Evolutionary conservation across 176 grass and related monocot species (phyloP).

Genomic region (Zoysia japonica): DNA sequence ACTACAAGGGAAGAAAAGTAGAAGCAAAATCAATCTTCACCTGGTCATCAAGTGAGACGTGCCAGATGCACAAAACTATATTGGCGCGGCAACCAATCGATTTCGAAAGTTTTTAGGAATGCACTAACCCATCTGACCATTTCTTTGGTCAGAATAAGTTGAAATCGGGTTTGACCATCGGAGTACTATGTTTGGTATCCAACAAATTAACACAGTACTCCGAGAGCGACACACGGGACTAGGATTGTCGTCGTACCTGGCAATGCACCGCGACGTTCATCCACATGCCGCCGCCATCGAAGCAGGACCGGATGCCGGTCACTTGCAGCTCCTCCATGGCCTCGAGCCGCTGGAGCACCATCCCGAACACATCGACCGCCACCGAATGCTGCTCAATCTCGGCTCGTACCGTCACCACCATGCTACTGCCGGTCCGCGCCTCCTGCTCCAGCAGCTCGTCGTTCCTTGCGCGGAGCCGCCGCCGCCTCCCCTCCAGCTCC

Average conservation of each 20-base stretch:
- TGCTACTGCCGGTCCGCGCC: background rate
- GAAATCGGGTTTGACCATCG: background rate
- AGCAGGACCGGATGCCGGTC: constrained; percentile 35
- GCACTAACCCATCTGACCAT: background rate
- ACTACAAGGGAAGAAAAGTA: too few relatives aligned
- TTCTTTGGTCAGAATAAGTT: background rate
- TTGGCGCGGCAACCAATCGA: too few relatives aligned
- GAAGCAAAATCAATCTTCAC: too few relatives aligned
- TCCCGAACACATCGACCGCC: constrained; percentile 9
- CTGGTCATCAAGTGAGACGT: too few relatives aligned
- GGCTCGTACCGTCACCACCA: constrained; percentile 43
- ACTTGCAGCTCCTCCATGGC: constrained; percentile 41
- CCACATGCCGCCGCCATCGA: constrained; percentile 22
- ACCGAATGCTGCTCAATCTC: background rate
- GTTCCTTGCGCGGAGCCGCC: constrained; percentile 32
- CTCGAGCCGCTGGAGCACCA: constrained; percentile 44
- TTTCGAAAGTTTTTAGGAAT: too few relatives aligned
- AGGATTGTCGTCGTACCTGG: constrained; percentile 1
- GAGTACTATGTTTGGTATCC: too few relatives aligned
- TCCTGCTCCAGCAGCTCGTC: constrained; percentile 18
- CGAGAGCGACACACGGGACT: background rate
- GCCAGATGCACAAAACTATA: too few relatives aligned
- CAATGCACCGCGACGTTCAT: constrained; percentile 35
- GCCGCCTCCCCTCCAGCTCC: constrained; percentile 40
- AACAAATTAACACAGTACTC: background rate